Evolutionary conservation across 805 yeast species (phyloP), one percentile per base, ranked within the genome.

Genomic region (Yamadazyma scolyti): DNA sequence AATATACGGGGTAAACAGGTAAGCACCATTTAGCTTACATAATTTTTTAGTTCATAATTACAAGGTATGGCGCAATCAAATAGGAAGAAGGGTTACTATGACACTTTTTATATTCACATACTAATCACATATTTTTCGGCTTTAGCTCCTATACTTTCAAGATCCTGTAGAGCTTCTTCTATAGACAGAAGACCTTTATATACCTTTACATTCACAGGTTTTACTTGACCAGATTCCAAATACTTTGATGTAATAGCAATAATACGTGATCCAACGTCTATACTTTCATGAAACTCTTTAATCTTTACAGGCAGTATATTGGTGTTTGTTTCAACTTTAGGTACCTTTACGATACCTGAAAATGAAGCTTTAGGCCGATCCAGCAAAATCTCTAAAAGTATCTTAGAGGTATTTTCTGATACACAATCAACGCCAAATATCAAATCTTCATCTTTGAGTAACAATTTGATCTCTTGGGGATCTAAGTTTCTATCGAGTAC

Each of bases 61-160:
- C n/a, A n/a, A n/a, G n/a, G n/a, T n/a, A n/a, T n/a, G n/a, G n/a
- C n/a, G n/a, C 22, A 4, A 18, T 6, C 15, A 23, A 28, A 28
- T 16, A 16, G 27, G n/a, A 15, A 28, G n/a, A n/a, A n/a, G n/a
- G n/a, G n/a, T n/a, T n/a, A n/a, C n/a, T n/a, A n/a, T n/a, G n/a
- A n/a, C n/a, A n/a, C n/a, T n/a, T n/a, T n/a, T n/a, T n/a, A n/a
- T n/a, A n/a, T n/a, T n/a, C n/a, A n/a, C n/a, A n/a, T n/a, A n/a
- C n/a, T n/a, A n/a, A n/a, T n/a, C n/a, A 65, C 61, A 39, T 57
- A 67, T 37, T 67, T 67, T 33, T 65, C 71, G 18, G 58, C 65
- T 25, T 58, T 58, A 5, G 72, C 70, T n/a, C 71, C 71, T 15
- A 41, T 43, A 16, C 40, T 46, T 36, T 67, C 72, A 21, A 67